Evolutionary conservation across 371 early-diverging fungal genomes (phyloP).

Genomic region (Mortierella sp.): DNA sequence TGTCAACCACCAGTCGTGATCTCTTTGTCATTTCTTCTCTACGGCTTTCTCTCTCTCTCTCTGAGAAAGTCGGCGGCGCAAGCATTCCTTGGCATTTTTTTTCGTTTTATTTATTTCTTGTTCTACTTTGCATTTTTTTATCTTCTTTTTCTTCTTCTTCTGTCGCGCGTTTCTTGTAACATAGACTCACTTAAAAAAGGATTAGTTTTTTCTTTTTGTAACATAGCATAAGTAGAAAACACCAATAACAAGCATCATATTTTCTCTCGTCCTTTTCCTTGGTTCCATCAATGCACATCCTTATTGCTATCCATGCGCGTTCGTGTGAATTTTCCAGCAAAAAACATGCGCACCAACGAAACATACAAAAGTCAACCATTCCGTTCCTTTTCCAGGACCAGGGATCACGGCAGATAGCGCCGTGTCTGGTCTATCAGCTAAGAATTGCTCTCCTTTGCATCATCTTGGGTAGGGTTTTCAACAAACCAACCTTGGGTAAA

Average conservation of each 20-base stretch:
- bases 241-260: background rate
- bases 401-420: too few relatives aligned
- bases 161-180: background rate
- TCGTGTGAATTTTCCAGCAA: background rate
- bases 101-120: background rate
- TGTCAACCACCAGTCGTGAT: background rate
- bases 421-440: background rate
- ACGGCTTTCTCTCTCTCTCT: background rate
- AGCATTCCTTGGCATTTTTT: constrained; percentile 1
- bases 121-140: background rate
- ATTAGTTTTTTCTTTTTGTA: background rate
- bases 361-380: background rate
- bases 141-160: background rate
- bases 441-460: constrained; percentile 8
- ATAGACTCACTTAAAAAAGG: background rate
- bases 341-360: background rate
- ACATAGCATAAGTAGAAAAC: background rate
- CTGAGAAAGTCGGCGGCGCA: background rate
- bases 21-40: background rate
- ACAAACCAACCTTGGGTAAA: background rate
- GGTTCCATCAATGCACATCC: background rate
- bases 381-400: background rate
- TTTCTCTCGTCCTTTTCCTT: background rate
- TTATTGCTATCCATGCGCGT: background rate
- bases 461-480: background rate